Evolutionary conservation across 148 eudicot genomes (phyloP).

Genomic region (Rhododendron vialii): DNA sequence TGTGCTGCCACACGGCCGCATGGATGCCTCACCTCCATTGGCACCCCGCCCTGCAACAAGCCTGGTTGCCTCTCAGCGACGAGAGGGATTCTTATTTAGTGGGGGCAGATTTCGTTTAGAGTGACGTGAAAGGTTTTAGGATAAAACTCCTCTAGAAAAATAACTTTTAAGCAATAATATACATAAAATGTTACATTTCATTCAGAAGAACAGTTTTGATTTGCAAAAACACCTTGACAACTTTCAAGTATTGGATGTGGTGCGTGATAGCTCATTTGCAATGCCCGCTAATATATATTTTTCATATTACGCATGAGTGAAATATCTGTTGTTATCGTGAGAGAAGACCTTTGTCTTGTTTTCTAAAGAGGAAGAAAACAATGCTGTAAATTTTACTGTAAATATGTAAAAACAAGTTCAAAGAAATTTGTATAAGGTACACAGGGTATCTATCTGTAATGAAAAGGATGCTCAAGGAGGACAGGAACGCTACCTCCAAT

Average conservation of each 20-base stretch:
- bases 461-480: background rate
- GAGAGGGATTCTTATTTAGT: background rate
- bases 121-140: background rate
- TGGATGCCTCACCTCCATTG: background rate
- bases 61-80: background rate
- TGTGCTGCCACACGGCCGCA: background rate
- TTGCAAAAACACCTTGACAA: background rate
- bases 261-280: background rate
- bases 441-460: background rate
- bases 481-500: slow-evolving; percentile 38
- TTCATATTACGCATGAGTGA: background rate
- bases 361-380: background rate
- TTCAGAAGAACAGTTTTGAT: background rate
- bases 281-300: no score
- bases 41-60: background rate
- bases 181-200: background rate
- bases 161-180: background rate
- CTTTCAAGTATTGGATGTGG: background rate
- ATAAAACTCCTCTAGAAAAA: background rate
- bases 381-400: background rate
- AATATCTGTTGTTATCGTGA: background rate
- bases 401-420: background rate
- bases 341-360: background rate
- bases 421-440: background rate
- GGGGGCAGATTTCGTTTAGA: background rate